phyloP scores from a whole-genome alignment of 345 rosid species.

The Boechera stricta region DNA sequence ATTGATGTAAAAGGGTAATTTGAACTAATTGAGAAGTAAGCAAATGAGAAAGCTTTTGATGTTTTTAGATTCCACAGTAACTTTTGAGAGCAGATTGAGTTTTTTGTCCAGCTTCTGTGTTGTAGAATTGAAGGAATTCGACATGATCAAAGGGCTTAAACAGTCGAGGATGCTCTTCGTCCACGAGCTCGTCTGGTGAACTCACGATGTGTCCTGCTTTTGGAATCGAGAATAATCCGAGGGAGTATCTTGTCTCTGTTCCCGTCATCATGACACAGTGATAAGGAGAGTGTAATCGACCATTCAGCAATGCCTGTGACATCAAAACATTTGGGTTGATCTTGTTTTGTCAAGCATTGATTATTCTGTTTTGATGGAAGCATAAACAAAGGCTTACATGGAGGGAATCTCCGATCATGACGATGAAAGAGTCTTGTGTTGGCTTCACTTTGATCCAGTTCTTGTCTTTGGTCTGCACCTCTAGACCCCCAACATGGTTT shows the following conservation, averaged over 20 bases:
- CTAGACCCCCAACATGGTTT: conserved; percentile 65
- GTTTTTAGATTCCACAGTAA: conserved; percentile 50
- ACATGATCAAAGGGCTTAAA: conserved; percentile 67
- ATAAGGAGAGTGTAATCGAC: conserved; percentile 58
- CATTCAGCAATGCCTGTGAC: conserved; percentile 71
- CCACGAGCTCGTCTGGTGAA: conserved; percentile 64
- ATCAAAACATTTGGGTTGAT: conserved; percentile 1
- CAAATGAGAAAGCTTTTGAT: conserved; percentile 13
- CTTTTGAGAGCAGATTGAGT: conserved; percentile 49
- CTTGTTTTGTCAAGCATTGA: conserved; percentile 13
- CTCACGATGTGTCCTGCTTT: conserved; percentile 52
- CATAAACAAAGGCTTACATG: conserved; percentile 41
- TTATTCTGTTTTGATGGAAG: background rate
- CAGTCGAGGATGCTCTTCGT: conserved; percentile 56
- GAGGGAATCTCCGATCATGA: conserved; percentile 65
- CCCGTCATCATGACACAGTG: conserved; percentile 82
- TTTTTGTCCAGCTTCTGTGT: conserved; percentile 53
- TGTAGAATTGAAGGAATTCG: conserved; percentile 53
- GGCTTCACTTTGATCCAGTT: conserved; percentile 62
- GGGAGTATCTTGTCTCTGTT: conserved; percentile 58
- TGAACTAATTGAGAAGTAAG: background rate
- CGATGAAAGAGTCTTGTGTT: conserved; percentile 56
- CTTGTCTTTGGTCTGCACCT: conserved; percentile 55
- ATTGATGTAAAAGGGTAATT: conserved; percentile 7
- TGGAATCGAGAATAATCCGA: conserved; percentile 63